These are phyloP conservation scores for Alnus glutinosa DNA, from an alignment of 306 rosid species.

Conservation along the genomic window DNA sequence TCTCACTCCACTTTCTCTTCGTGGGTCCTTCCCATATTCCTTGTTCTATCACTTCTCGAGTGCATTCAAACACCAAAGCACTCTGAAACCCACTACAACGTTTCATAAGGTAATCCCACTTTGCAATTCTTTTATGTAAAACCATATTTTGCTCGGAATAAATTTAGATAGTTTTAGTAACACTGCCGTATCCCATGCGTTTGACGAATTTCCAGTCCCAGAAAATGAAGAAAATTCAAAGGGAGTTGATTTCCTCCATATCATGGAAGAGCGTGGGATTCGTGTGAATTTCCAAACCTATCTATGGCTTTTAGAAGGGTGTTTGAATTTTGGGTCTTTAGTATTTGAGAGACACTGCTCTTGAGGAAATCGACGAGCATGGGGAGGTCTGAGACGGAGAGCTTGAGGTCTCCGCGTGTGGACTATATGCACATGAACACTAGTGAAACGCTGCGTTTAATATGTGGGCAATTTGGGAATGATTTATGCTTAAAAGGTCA, in stretches of 20 bases:
- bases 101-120: conserved; percentile 33
- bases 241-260: conserved; percentile 53
- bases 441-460: too few species aligned
- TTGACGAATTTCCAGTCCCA: conserved; percentile 30
- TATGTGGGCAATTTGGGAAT: too few species aligned
- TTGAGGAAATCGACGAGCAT: too few species aligned
- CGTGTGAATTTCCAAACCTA: conserved; percentile 71
- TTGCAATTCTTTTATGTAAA: neutral
- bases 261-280: conserved; percentile 65
- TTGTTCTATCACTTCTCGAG: conserved; percentile 28
- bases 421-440: too few species aligned
- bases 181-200: conserved; percentile 36
- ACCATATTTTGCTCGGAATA: conserved; percentile 6
- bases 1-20: conserved; percentile 19
- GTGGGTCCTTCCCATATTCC: conserved; percentile 28
- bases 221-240: conserved; percentile 32
- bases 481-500: too few species aligned
- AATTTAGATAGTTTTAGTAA: conserved; percentile 41
- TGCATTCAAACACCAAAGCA: conserved; percentile 17
- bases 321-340: conserved; percentile 49
- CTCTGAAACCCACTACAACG: conserved; percentile 10
- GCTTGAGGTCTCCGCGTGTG: too few species aligned
- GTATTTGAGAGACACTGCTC: too few species aligned
- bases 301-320: conserved; percentile 72
- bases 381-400: too few species aligned